Percentiles rank a stretch among this genome's conserved stretches.
Evolutionary conservation across 257 asterid genomes (phyloP).

Genomic region (Lycium ferocissimum): DNA sequence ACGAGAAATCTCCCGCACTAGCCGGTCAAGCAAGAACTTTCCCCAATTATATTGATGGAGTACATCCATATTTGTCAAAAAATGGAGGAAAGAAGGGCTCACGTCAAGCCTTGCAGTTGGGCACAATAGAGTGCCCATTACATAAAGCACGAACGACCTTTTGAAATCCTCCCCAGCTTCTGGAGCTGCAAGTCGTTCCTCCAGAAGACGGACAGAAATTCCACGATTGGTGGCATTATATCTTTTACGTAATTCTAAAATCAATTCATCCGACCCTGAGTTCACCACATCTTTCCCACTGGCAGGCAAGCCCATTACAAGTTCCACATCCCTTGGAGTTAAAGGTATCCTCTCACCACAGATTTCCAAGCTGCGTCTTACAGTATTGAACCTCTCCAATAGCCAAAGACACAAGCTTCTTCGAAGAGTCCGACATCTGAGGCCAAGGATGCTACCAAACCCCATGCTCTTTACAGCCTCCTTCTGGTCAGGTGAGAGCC

Average conservation of each 20-base stretch:
- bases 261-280: constrained; percentile 92
- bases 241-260: constrained; percentile 78
- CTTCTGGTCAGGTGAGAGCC: constrained; percentile 81
- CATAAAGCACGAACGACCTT: constrained; percentile 94
- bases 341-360: constrained; percentile 94
- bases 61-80: constrained; percentile 81
- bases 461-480: constrained; percentile 95
- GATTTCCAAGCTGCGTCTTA: constrained; percentile 86
- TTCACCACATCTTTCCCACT: constrained; percentile 94
- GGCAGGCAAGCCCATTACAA: constrained; percentile 93
- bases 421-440: constrained; percentile 90
- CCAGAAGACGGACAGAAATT: constrained; percentile 85
- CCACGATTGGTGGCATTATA: constrained; percentile 96
- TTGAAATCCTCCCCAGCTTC: constrained; percentile 97
- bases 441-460: constrained; percentile 93
- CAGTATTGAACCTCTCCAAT: constrained; percentile 85
- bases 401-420: constrained; percentile 97
- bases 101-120: constrained; percentile 98
- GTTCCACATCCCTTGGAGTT: constrained; percentile 91
- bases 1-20: constrained; percentile 95
- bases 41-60: constrained; percentile 98
- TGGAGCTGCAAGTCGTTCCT: constrained; percentile 85
- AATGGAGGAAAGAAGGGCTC: constrained; percentile 97
- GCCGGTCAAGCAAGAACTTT: constrained; percentile 91
- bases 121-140: constrained; percentile 89